Evolutionary conservation across 2,329 filamentous ascomycete species (phyloP).

Genomic region (Aspergillus amoenus): DNA sequence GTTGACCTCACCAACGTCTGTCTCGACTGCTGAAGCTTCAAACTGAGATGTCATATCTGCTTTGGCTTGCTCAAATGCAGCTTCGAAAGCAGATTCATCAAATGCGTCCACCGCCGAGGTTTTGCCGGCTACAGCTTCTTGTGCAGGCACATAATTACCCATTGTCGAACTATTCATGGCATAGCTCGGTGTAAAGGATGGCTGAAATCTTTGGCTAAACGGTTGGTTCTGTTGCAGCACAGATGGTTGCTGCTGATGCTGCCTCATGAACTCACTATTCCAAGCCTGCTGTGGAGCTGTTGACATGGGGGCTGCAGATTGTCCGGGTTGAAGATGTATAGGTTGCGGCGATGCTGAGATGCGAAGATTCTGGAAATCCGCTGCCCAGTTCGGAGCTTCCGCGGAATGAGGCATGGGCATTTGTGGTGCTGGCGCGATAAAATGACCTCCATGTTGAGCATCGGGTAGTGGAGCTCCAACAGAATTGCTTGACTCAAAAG

Average conservation of each 20-base stretch:
- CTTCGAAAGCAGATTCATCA: constrained; percentile 48
- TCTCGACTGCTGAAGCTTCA: constrained; percentile 17
- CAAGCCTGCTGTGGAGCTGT: constrained; percentile 45
- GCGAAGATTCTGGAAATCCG: constrained; percentile 48
- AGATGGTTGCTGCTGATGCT: constrained; percentile 26
- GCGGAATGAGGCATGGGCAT: constrained; percentile 24
- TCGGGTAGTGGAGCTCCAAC: constrained; percentile 35
- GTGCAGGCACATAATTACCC: constrained; percentile 25
- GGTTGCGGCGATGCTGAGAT: constrained; percentile 42
- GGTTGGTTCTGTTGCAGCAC: constrained; percentile 21
- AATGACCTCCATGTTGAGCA: constrained; percentile 36
- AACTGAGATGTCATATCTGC: constrained; percentile 36
- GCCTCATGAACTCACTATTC: constrained; percentile 61
- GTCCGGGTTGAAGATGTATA: constrained; percentile 50
- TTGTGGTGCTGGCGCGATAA: constrained; percentile 24
- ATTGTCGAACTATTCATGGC: constrained; percentile 24
- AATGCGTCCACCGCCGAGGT: constrained; percentile 32
- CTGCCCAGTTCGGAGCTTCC: constrained; percentile 40
- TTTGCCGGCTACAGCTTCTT: constrained; percentile 24
- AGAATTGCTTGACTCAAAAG: constrained; percentile 56
- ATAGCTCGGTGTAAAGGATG: constrained; percentile 28
- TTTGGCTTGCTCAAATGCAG: constrained; percentile 43
- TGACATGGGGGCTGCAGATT: constrained; percentile 36
- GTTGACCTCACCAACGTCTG: constrained; percentile 16
- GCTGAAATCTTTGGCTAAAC: constrained; percentile 27